A percentile compares a stretch with the other conserved stretches of the same genome.
phyloP scores from a whole-genome alignment of 768 basidiomycete genomes.

The Dendrothele bispora region DNA sequence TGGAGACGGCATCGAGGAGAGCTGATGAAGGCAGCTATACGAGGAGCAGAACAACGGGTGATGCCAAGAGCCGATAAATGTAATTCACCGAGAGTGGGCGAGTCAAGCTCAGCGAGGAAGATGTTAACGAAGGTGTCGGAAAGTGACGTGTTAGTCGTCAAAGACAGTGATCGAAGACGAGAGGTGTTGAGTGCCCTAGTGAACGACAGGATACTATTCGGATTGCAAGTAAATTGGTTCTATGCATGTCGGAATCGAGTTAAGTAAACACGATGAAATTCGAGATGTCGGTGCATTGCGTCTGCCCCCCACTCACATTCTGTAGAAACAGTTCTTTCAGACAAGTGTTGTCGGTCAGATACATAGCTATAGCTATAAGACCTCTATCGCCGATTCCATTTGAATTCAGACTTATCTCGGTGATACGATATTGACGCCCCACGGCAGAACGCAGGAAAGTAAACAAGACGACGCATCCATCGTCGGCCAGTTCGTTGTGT shows the following conservation, averaged over 20 bases:
- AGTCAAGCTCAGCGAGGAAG: constrained; percentile 52
- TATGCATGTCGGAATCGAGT: constrained; percentile 23
- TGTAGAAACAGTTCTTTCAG: constrained; percentile 56
- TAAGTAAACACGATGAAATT: not conserved
- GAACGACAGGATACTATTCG: constrained; percentile 37
- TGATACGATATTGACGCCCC: constrained; percentile 45
- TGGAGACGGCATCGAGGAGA: constrained; percentile 51
- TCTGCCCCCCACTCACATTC: constrained; percentile 60
- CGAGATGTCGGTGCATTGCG: not conserved
- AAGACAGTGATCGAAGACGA: constrained; percentile 44
- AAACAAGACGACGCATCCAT: constrained; percentile 56
- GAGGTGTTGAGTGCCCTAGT: constrained; percentile 55
- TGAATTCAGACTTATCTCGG: constrained; percentile 57
- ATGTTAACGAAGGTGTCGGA: constrained; percentile 47
- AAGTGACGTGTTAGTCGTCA: constrained; percentile 50
- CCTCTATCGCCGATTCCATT: constrained; percentile 57
- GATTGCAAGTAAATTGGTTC: constrained; percentile 42
- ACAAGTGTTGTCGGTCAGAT: constrained; percentile 44
- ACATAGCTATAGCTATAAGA: constrained; percentile 51
- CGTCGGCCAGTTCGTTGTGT: constrained; percentile 56
- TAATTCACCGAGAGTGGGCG: constrained; percentile 50
- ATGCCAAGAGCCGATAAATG: constrained; percentile 54
- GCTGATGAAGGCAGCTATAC: constrained; percentile 47
- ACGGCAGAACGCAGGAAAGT: constrained; percentile 49
- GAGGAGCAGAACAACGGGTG: constrained; percentile 38